Evolutionary conservation across 1,139 yeast species (phyloP).

Genomic region (Fermentozyma sake): DNA sequence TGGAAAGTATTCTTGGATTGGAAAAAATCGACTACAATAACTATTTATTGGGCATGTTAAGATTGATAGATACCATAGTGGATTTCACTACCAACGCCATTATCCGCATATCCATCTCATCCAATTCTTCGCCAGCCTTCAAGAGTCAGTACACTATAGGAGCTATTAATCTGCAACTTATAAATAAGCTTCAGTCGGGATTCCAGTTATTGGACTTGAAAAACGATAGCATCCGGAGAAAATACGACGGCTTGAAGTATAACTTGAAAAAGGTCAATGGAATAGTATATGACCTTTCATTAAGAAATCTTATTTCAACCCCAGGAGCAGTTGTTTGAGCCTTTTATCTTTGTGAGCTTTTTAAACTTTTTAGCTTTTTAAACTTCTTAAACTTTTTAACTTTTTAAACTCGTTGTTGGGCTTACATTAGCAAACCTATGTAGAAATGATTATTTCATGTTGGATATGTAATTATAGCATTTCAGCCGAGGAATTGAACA

Average conservation of each 20-base stretch:
- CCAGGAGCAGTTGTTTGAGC: too few species aligned
- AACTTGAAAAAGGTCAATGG: slow-evolving; percentile 25
- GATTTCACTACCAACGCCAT: slow-evolving; percentile 27
- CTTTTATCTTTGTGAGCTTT: too few species aligned
- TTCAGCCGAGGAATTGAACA: too few species aligned
- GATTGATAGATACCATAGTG: slow-evolving; percentile 21
- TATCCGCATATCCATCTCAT: slow-evolving; percentile 19
- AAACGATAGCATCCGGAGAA: slow-evolving; percentile 25
- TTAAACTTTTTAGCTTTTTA: too few species aligned
- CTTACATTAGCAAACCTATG: too few species aligned
- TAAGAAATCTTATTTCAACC: slow-evolving; percentile 1
- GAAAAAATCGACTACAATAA: slow-evolving; percentile 16
- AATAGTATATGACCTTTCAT: slow-evolving; percentile 17
- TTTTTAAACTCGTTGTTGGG: too few species aligned
- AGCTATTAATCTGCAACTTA: slow-evolving; percentile 21
- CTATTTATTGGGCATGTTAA: slow-evolving; percentile 21
- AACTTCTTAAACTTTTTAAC: too few species aligned
- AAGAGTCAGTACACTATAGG: slow-evolving; percentile 19
- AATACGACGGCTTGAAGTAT: slow-evolving; percentile 29
- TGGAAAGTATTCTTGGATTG: slow-evolving; percentile 9
- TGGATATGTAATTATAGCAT: too few species aligned
- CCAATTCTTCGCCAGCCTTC: slow-evolving; percentile 1
- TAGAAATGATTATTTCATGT: too few species aligned
- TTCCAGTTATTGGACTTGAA: slow-evolving; percentile 29
- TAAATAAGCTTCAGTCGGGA: slow-evolving; percentile 23